Evolutionary conservation across 2,329 filamentous ascomycete genomes (phyloP).

Genomic region (Stagonosporopsis tanaceti): DNA sequence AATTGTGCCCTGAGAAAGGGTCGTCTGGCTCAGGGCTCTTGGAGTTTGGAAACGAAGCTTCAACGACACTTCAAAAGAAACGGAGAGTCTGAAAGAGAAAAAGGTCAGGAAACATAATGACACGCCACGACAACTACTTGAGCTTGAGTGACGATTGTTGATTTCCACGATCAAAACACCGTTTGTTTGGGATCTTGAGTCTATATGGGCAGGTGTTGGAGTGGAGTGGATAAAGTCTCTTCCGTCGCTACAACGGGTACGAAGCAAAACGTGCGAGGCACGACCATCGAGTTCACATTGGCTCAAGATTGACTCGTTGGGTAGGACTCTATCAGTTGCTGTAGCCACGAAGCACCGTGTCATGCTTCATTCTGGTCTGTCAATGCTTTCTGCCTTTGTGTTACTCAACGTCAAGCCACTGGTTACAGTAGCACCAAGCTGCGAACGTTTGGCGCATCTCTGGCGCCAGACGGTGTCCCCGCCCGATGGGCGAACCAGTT

Average conservation of each 20-base stretch:
- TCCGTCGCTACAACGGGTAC: background rate
- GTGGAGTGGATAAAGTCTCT: constrained; percentile 4
- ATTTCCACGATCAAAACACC: background rate
- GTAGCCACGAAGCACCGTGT: background rate
- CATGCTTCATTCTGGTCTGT: background rate
- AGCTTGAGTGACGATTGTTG: no score
- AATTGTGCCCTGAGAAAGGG: no score
- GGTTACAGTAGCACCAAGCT: constrained; percentile 5
- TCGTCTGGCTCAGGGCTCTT: no score
- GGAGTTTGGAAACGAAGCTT: no score
- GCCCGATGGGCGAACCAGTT: background rate
- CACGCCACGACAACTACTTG: no score
- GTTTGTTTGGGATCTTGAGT: background rate
- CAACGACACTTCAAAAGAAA: no score
- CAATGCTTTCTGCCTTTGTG: background rate
- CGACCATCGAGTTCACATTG: background rate
- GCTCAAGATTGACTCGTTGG: background rate
- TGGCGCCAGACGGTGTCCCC: constrained; percentile 1
- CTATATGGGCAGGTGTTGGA: background rate
- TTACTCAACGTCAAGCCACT: constrained; percentile 1
- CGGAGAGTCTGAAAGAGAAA: no score
- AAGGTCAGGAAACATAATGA: background rate
- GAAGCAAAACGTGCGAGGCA: background rate
- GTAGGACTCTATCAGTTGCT: background rate
- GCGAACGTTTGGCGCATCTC: background rate